phyloP scores from a whole-genome alignment of 1,284 basidiomycete species.

The Sanguinoderma infundibulare region DNA sequence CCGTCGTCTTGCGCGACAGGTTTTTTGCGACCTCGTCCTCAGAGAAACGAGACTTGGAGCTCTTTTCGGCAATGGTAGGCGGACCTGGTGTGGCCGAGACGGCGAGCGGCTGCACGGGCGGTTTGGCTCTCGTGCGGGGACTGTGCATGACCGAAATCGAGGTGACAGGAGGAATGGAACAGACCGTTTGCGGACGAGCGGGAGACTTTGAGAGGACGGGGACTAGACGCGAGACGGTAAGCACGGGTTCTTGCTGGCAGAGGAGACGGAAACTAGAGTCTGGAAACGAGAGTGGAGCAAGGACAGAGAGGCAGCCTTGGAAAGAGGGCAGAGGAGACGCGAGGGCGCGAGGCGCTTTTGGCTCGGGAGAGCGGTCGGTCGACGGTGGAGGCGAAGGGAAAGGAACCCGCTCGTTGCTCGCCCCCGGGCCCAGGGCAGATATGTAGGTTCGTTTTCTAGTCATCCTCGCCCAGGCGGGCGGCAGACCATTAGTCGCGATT shows the following conservation, averaged over 20 bases:
- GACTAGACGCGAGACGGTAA: conserved; percentile 6
- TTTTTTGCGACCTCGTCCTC: conserved; percentile 28
- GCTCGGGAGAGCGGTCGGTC: conserved; percentile 4
- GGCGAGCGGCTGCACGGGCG: conserved; percentile 34
- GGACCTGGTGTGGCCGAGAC: conserved; percentile 34
- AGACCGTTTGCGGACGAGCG: background rate
- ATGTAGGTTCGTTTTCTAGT: conserved; percentile 15
- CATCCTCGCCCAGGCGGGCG: conserved; percentile 13
- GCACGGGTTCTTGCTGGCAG: background rate
- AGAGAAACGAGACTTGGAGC: conserved; percentile 31
- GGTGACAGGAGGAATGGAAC: background rate
- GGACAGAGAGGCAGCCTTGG: conserved; percentile 25
- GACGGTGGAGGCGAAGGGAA: conserved; percentile 12
- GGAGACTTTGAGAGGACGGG: background rate
- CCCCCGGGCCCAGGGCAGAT: background rate
- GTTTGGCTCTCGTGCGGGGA: conserved; percentile 25
- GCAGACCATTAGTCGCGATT: conserved; percentile 15
- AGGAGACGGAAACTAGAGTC: background rate
- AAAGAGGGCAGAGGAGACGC: background rate
- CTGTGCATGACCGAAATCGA: conserved; percentile 19
- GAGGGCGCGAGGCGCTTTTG: background rate
- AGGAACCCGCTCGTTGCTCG: background rate
- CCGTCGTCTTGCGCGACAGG: conserved; percentile 27
- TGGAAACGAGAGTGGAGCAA: conserved; percentile 27
- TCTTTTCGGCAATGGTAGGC: conserved; percentile 30